A percentile compares a stretch with the other conserved stretches of the same genome.
Evolutionary conservation across 345 rosid species (phyloP).

Genomic region (Salix arbutifolia): DNA sequence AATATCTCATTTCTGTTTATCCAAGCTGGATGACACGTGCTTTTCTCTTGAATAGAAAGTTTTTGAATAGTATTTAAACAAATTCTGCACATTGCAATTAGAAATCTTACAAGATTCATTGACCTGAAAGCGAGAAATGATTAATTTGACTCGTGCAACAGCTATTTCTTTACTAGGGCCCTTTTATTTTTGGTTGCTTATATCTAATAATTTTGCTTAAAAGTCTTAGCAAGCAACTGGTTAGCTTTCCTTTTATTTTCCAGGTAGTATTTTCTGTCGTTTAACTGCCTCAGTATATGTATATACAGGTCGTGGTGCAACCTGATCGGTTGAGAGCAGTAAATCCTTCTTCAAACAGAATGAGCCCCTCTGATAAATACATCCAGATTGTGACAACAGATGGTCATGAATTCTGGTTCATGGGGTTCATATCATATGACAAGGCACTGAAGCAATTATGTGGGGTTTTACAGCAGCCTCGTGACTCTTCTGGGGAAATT

Average conservation of each 20-base stretch:
- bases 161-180: no score
- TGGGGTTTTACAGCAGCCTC: constrained; percentile 35
- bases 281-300: constrained; percentile 2
- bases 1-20: not conserved
- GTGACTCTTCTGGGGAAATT: constrained; percentile 2
- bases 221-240: not conserved
- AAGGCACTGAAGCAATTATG: constrained; percentile 63
- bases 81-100: not conserved
- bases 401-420: constrained; percentile 76
- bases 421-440: constrained; percentile 74
- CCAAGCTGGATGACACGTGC: not conserved
- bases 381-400: constrained; percentile 54
- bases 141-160: not conserved
- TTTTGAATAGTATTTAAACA: not conserved
- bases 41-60: not conserved
- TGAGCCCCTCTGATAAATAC: constrained; percentile 56
- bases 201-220: not conserved
- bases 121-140: not conserved
- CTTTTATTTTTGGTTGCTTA: not conserved
- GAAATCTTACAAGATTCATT: not conserved
- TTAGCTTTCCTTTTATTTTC: not conserved
- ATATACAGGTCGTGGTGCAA: constrained; percentile 54
- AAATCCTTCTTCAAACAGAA: constrained; percentile 49
- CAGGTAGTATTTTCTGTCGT: not conserved
- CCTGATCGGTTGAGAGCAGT: constrained; percentile 52